Evolutionary conservation across 2,329 filamentous ascomycete genomes (phyloP).

Genomic region (Diaporthe australafricana): DNA sequence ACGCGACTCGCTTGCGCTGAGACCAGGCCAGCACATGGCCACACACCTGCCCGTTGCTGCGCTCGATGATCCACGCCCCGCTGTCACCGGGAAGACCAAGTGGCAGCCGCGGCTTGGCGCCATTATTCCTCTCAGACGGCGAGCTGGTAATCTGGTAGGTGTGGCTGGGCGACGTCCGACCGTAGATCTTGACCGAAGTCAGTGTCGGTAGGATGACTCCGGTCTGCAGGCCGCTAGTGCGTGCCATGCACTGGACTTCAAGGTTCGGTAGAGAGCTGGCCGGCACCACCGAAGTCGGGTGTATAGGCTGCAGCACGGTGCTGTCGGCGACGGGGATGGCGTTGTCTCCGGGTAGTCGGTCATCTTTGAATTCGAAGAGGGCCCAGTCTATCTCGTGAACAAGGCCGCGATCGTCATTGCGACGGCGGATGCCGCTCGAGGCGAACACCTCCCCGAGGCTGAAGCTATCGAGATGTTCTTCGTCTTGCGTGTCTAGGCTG

Average conservation of each 20-base stretch:
- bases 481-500: slow-evolving; percentile 74
- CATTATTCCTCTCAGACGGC: slow-evolving; percentile 34
- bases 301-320: slow-evolving; percentile 51
- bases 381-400: slow-evolving; percentile 97
- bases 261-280: slow-evolving; percentile 75
- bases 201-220: slow-evolving; percentile 83
- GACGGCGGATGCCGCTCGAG: slow-evolving; percentile 87
- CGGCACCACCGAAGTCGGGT: slow-evolving; percentile 70
- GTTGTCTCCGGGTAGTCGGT: slow-evolving; percentile 79
- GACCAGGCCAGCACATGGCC: slow-evolving; percentile 94
- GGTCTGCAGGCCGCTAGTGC: slow-evolving; percentile 85
- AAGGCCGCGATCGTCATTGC: slow-evolving; percentile 74
- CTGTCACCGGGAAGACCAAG: slow-evolving; percentile 86
- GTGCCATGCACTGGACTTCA: slow-evolving; percentile 87
- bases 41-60: slow-evolving; percentile 81
- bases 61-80: slow-evolving; percentile 92
- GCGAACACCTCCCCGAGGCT: slow-evolving; percentile 87
- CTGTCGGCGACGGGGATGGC: slow-evolving; percentile 62
- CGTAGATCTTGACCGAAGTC: slow-evolving; percentile 88
- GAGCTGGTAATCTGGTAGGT: slow-evolving; percentile 70
- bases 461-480: slow-evolving; percentile 86
- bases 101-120: slow-evolving; percentile 44
- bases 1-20: slow-evolving; percentile 82
- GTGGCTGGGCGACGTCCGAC: slow-evolving; percentile 82
- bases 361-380: slow-evolving; percentile 81